Evolutionary conservation across 139 green algal genomes (phyloP).

Genomic region (Mychonastes homosphaera): DNA sequence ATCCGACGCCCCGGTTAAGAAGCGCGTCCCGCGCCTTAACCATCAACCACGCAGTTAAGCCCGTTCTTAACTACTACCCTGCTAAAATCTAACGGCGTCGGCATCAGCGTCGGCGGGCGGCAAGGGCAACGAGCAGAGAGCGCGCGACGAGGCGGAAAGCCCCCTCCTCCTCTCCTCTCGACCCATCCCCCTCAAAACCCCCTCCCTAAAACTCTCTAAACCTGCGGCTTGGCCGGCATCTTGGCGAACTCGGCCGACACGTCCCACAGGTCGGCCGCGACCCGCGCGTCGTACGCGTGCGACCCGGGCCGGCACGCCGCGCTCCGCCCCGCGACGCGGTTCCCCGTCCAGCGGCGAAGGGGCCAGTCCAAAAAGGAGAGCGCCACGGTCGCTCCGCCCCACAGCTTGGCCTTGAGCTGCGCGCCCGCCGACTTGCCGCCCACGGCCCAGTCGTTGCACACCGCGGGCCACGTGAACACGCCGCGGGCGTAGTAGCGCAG

Average conservation of each 20-base stretch:
- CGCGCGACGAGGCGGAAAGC: not conserved
- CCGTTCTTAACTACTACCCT: no score
- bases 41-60: no score
- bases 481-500: conserved; percentile 63
- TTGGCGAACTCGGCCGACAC: conserved; percentile 30
- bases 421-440: conserved; percentile 6
- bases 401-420: conserved; percentile 19
- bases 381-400: conserved; percentile 21
- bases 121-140: no score
- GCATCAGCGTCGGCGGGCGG: no score
- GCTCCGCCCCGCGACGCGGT: conserved; percentile 16
- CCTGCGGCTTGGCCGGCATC: conserved; percentile 25
- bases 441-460: conserved; percentile 22
- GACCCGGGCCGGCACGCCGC: conserved; percentile 20
- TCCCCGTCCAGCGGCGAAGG: conserved; percentile 30
- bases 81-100: no score
- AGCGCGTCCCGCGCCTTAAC: no score
- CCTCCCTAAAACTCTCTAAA: not conserved
- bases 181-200: not conserved
- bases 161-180: not conserved
- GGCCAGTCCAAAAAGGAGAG: conserved; percentile 47
- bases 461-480: conserved; percentile 44
- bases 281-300: conserved; percentile 38
- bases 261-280: conserved; percentile 52
- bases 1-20: no score